Conservation (phyloP, 139 green algal genomes). For the Tetradesmus lagerheimii region DNA sequence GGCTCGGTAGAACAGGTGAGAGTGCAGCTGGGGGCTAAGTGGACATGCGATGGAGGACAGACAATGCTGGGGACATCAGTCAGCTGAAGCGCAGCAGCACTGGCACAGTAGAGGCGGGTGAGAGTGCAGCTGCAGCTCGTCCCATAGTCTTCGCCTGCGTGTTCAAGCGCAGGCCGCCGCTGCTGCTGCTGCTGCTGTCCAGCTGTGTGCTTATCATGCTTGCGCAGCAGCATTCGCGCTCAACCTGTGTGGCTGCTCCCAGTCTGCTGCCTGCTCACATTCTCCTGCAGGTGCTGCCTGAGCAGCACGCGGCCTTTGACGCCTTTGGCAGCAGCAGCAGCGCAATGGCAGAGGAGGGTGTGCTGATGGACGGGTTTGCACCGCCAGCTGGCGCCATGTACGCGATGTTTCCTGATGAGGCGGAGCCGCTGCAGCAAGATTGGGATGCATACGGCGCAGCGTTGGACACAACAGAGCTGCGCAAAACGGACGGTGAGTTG, state of each 20-base stretch:
- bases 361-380: conserved; percentile 87
- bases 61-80: conserved; percentile 44
- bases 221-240: no score
- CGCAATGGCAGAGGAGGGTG: conserved; percentile 12
- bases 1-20: conserved; percentile 69
- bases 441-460: conserved; percentile 84
- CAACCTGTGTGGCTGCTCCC: no score
- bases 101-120: conserved; percentile 48
- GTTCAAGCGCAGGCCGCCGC: no score
- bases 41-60: not conserved
- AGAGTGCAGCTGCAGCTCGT: not conserved
- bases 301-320: not conserved
- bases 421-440: conserved; percentile 61
- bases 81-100: conserved; percentile 42
- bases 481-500: not conserved
- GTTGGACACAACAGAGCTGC: conserved; percentile 50
- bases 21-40: conserved; percentile 55
- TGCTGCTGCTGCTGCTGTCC: no score
- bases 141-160: no score
- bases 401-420: conserved; percentile 89
- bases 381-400: conserved; percentile 64
- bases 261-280: not conserved
- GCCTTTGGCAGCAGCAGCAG: not conserved
- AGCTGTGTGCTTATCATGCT: no score
- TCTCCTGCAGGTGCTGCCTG: not conserved